Evolutionary conservation across 2,329 filamentous ascomycete genomes (phyloP).

Genomic region (Sclerotinia nivalis): DNA sequence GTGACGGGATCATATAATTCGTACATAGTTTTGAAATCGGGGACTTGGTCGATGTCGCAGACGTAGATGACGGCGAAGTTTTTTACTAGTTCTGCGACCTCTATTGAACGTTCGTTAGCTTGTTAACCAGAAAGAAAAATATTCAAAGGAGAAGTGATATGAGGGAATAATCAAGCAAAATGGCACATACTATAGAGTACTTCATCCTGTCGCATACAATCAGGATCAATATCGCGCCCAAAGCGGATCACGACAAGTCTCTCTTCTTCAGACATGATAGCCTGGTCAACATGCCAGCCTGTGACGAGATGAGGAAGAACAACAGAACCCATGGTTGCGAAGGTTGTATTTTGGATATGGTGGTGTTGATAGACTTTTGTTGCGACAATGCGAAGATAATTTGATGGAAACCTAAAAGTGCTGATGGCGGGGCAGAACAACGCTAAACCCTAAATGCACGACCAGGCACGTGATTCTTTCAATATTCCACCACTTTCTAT

Average conservation of each 20-base stretch:
- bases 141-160: background rate
- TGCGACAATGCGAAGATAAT: background rate
- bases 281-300: slow-evolving; percentile 98
- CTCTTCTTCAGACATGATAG: slow-evolving; percentile 85
- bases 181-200: slow-evolving; percentile 71
- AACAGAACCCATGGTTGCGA: slow-evolving; percentile 64
- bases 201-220: slow-evolving; percentile 84
- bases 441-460: background rate
- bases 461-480: background rate
- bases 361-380: background rate
- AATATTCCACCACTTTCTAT: background rate
- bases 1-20: slow-evolving; percentile 88
- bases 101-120: slow-evolving; percentile 25
- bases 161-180: background rate
- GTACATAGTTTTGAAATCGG: slow-evolving; percentile 97
- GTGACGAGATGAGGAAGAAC: slow-evolving; percentile 87
- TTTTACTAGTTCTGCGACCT: slow-evolving; percentile 88
- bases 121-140: background rate
- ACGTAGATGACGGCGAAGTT: slow-evolving; percentile 92
- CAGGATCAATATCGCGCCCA: slow-evolving; percentile 80
- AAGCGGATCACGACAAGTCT: slow-evolving; percentile 92
- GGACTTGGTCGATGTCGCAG: slow-evolving; percentile 88
- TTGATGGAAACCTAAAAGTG: background rate
- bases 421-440: background rate
- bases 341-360: background rate